phyloP scores from a whole-genome alignment of 257 asterid species.

The Solanum dulcamara region DNA sequence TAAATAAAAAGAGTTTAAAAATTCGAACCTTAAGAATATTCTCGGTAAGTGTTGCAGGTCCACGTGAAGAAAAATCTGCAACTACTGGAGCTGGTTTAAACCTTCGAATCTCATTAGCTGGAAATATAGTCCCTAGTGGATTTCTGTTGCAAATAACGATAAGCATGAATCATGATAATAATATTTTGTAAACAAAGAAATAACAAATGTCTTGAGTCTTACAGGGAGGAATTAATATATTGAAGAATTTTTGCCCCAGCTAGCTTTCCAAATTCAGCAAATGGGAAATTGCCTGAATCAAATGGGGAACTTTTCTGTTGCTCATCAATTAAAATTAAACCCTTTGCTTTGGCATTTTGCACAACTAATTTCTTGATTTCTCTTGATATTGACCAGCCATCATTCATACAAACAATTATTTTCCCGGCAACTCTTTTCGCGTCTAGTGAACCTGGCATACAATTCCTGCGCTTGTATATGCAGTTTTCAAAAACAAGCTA shows the following conservation, averaged over 20 bases:
- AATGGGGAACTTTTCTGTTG: conserved; percentile 22
- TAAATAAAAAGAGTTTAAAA: neutral
- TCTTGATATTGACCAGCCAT: conserved; percentile 29
- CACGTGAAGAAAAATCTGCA: conserved; percentile 65
- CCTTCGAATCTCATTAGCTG: conserved; percentile 22
- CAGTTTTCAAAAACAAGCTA: neutral
- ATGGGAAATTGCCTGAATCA: conserved; percentile 57
- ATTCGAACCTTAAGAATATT: conserved; percentile 56
- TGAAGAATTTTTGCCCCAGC: conserved; percentile 36
- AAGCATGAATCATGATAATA: too few species aligned
- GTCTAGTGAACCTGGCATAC: conserved; percentile 60
- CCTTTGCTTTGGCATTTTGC: conserved; percentile 51
- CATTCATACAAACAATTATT: conserved; percentile 49
- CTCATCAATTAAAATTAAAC: conserved; percentile 43
- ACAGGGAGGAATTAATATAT: conserved; percentile 55
- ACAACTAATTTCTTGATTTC: conserved; percentile 45
- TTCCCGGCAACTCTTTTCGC: conserved; percentile 41
- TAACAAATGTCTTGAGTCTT: too few species aligned
- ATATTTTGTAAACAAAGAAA: too few species aligned
- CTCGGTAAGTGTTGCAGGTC: conserved; percentile 47
- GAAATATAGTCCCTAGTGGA: conserved; percentile 50
- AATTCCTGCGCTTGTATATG: conserved; percentile 33
- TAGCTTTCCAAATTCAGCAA: conserved; percentile 32
- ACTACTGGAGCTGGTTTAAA: conserved; percentile 57
- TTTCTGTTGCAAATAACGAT: too few species aligned